Conservation (phyloP, 441 rosid species). For the Bruguiera hainesii region DNA sequence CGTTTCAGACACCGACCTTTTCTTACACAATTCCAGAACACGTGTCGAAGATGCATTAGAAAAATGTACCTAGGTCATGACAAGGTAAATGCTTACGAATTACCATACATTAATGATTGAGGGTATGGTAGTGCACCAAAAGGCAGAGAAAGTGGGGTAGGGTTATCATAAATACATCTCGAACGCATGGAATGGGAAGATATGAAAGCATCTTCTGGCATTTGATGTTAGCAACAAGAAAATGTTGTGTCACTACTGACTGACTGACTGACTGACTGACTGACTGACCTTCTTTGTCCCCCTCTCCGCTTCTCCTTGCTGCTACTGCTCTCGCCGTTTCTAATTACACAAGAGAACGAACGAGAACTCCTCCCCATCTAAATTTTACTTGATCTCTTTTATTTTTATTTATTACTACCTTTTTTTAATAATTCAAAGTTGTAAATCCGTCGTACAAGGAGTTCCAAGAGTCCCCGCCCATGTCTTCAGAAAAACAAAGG, state of each 20-base stretch:
- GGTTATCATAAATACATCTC: not conserved
- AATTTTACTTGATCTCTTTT: not conserved
- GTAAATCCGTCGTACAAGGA: no score
- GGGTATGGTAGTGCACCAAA: no score
- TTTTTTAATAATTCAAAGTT: no score
- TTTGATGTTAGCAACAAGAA: constrained; percentile 25
- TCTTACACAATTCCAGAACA: no score
- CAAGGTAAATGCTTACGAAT: no score
- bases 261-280: constrained; percentile 14
- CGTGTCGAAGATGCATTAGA: no score
- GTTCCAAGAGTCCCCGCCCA: no score
- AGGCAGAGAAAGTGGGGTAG: not conserved
- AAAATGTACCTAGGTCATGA: no score
- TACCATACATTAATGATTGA: no score
- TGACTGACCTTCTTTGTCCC: constrained; percentile 5
- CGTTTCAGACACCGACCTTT: no score
- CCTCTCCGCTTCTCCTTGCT: no score
- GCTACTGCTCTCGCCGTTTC: not conserved
- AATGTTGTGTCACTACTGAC: constrained; percentile 27
- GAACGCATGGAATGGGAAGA: constrained; percentile 18
- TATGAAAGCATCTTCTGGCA: constrained; percentile 21
- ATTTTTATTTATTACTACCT: not conserved
- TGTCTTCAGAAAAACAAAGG: no score
- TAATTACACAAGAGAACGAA: not conserved
- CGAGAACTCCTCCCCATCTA: not conserved